These are phyloP conservation scores for Diplodia corticola DNA, from an alignment of 2,329 filamentous ascomycete species.

Conservation along the genomic window DNA sequence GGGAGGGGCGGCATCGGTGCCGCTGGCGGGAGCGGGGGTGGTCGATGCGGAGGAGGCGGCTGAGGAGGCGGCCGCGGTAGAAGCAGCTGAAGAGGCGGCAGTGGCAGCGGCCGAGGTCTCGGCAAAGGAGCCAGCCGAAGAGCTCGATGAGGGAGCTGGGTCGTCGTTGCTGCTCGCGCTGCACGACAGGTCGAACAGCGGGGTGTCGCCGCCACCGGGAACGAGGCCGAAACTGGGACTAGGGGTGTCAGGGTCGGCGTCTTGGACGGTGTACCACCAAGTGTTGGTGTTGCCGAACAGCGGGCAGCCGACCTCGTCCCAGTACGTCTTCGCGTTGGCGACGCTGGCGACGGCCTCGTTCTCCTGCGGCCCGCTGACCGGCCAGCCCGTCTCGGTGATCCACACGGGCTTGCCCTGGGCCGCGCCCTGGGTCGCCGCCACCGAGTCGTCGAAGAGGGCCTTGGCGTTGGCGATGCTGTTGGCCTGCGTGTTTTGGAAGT, in stretches of 20 bases:
- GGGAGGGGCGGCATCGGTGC: background rate
- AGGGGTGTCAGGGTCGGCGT: slow-evolving; percentile 56
- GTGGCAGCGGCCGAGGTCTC: background rate
- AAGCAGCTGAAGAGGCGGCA: background rate
- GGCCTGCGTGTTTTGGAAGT: slow-evolving; percentile 67
- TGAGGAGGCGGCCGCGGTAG: background rate
- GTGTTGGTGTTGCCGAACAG: slow-evolving; percentile 62
- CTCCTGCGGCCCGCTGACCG: slow-evolving; percentile 65
- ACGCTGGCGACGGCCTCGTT: slow-evolving; percentile 62
- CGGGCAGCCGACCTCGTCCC: slow-evolving; percentile 73
- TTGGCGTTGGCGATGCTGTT: slow-evolving; percentile 62
- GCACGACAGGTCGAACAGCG: slow-evolving; percentile 41
- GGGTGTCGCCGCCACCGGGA: slow-evolving; percentile 34
- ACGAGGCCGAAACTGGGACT: slow-evolving; percentile 72
- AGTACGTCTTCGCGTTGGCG: slow-evolving; percentile 76
- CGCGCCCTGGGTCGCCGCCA: slow-evolving; percentile 59
- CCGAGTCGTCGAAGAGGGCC: slow-evolving; percentile 67
- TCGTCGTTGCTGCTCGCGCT: slow-evolving; percentile 13
- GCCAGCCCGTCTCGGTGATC: slow-evolving; percentile 90
- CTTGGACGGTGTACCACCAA: slow-evolving; percentile 79
- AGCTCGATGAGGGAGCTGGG: slow-evolving; percentile 25
- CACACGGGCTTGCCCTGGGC: slow-evolving; percentile 71
- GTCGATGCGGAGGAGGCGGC: background rate
- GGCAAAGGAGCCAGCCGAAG: slow-evolving; percentile 1
- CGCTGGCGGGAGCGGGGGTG: background rate